Percentiles rank a stretch among this genome's conserved stretches.
phyloP scores from a whole-genome alignment of 139 green algal genomes.

The Chlorella sp. region DNA sequence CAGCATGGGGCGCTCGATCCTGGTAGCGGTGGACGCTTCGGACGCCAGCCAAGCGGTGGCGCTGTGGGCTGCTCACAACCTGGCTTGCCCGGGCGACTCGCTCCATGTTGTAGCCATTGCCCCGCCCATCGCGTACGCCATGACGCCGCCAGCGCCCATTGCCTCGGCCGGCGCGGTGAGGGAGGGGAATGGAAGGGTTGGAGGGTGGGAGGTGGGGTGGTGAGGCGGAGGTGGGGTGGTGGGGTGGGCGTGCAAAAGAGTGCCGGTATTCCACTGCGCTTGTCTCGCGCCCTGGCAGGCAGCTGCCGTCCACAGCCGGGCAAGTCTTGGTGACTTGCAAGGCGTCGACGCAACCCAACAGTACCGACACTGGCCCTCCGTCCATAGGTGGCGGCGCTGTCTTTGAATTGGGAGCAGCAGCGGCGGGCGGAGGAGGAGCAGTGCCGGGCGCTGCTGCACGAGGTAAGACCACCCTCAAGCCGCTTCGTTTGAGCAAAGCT shows the following conservation, averaged over 20 bases:
- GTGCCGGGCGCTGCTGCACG: slow-evolving; percentile 3
- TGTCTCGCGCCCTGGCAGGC: too few relatives aligned
- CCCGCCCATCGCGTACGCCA: not conserved
- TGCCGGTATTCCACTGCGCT: too few relatives aligned
- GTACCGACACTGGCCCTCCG: not conserved
- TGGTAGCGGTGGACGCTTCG: not conserved
- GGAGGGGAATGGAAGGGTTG: too few relatives aligned
- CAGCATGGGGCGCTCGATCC: too few relatives aligned
- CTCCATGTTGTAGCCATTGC: slow-evolving; percentile 23
- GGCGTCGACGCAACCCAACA: too few relatives aligned
- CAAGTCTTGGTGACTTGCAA: too few relatives aligned
- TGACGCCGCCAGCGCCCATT: slow-evolving; percentile 24
- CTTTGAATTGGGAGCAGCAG: slow-evolving; percentile 26
- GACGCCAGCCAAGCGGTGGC: not conserved
- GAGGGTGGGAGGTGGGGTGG: not conserved
- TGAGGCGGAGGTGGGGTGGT: too few relatives aligned
- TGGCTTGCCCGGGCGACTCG: slow-evolving; percentile 2
- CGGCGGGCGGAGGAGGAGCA: slow-evolving; percentile 30
- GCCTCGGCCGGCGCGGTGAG: slow-evolving; percentile 16
- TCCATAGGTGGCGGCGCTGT: slow-evolving; percentile 22
- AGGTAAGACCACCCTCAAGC: not conserved
- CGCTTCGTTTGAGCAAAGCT: not conserved
- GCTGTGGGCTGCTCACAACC: not conserved
- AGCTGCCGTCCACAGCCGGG: too few relatives aligned
- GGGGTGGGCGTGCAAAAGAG: too few relatives aligned